Evolutionary conservation across 2,329 filamentous ascomycete genomes (phyloP).

Genomic region (Sporothrix phasma): DNA sequence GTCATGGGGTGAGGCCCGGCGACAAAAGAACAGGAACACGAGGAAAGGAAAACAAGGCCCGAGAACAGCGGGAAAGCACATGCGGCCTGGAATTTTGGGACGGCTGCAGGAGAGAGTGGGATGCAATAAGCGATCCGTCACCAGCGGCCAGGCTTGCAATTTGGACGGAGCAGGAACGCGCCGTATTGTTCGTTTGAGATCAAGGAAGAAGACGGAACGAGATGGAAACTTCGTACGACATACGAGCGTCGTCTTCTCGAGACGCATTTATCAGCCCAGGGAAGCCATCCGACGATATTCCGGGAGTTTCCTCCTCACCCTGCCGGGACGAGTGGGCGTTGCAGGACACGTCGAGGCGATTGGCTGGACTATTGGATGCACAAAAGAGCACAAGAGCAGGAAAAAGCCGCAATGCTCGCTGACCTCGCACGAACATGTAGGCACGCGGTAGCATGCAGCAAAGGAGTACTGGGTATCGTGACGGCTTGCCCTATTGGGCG

Average conservation of each 20-base stretch:
- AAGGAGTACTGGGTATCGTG: conserved; percentile 3
- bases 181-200: no score
- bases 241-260: no score
- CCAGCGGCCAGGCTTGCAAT: neutral
- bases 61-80: neutral
- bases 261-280: no score
- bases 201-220: no score
- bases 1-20: neutral
- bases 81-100: neutral
- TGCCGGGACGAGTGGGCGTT: neutral
- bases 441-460: neutral
- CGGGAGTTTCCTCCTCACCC: neutral
- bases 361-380: conserved; percentile 14
- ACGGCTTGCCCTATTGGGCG: conserved; percentile 8
- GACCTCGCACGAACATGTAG: neutral
- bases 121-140: neutral
- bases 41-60: neutral
- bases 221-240: no score
- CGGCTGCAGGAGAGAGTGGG: neutral
- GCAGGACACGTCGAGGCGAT: neutral
- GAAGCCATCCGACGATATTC: conserved; percentile 7
- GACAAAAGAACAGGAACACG: neutral
- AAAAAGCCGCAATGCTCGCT: conserved; percentile 8
- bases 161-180: no score
- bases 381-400: no score